Evolutionary conservation across 1,284 basidiomycete genomes (phyloP).

Genomic region (Exobasidium cylindrosporum): DNA sequence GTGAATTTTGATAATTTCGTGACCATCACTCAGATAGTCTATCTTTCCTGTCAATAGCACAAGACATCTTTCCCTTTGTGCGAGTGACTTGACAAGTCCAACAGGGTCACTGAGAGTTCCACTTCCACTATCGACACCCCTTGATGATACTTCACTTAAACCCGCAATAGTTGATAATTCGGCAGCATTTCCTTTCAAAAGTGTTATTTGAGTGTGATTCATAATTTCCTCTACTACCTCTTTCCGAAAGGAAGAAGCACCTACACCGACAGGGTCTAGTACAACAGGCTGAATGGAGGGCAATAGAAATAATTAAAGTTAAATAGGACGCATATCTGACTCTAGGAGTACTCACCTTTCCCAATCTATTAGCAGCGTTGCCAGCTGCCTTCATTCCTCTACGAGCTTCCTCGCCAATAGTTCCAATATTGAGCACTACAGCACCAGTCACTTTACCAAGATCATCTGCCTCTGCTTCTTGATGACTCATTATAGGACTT

Average conservation of each 20-base stretch:
- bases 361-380: constrained; percentile 48
- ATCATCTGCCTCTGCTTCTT: constrained; percentile 74
- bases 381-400: constrained; percentile 81
- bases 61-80: constrained; percentile 74
- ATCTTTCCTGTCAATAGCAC: constrained; percentile 76
- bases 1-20: constrained; percentile 65
- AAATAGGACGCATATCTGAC: constrained; percentile 64
- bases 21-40: constrained; percentile 85
- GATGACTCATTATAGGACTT: constrained; percentile 78
- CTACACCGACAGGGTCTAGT: constrained; percentile 91
- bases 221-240: constrained; percentile 66
- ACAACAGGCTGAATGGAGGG: constrained; percentile 73
- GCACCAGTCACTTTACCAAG: constrained; percentile 68
- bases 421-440: constrained; percentile 86
- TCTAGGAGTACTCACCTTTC: constrained; percentile 20
- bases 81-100: constrained; percentile 68
- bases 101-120: constrained; percentile 72
- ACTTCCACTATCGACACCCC: constrained; percentile 83
- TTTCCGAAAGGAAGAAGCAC: constrained; percentile 73
- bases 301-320: constrained; percentile 25
- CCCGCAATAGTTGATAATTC: constrained; percentile 78
- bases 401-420: constrained; percentile 63
- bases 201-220: constrained; percentile 78
- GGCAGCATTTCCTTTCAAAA: constrained; percentile 93
- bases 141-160: constrained; percentile 68